A percentile compares a stretch with the other conserved stretches of the same genome.
Evolutionary conservation across 352 stramenopile genomes (phyloP).

Genomic region (Elongisporangium undulatum): DNA sequence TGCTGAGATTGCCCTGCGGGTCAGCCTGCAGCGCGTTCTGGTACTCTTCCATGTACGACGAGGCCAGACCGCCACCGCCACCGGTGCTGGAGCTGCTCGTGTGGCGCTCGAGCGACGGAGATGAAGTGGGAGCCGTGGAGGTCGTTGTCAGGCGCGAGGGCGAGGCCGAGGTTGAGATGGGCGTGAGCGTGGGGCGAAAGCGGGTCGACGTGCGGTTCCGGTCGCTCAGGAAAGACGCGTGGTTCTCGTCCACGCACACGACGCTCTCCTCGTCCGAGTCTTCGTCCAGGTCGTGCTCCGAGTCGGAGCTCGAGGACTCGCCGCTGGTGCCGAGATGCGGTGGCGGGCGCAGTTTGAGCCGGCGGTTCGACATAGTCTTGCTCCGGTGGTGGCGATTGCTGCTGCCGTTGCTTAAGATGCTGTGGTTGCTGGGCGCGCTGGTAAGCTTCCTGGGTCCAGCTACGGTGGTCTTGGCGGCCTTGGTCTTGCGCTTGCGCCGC

Average conservation of each 20-base stretch:
- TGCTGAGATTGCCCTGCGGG: slow-evolving; percentile 56
- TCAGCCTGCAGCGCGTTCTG: slow-evolving; percentile 31
- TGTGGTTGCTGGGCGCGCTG: slow-evolving; percentile 5
- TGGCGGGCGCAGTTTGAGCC: slow-evolving; percentile 18
- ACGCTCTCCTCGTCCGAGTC: slow-evolving; percentile 16
- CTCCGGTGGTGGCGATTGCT: slow-evolving; percentile 8
- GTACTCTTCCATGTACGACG: slow-evolving; percentile 48
- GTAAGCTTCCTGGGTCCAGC: neutral
- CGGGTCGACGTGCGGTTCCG: slow-evolving; percentile 16
- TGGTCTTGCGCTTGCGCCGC: slow-evolving; percentile 26
- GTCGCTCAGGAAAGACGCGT: slow-evolving; percentile 16
- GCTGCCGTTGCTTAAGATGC: slow-evolving; percentile 15
- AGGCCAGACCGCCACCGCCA: slow-evolving; percentile 8
- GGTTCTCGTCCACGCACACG: slow-evolving; percentile 15
- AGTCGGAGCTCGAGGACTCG: slow-evolving; percentile 43
- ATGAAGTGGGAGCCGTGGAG: slow-evolving; percentile 2
- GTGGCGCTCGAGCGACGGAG: neutral
- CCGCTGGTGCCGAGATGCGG: slow-evolving; percentile 27
- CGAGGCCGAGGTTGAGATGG: neutral
- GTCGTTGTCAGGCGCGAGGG: neutral
- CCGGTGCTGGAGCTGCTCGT: slow-evolving; percentile 1
- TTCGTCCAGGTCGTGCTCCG: neutral
- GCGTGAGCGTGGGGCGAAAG: slow-evolving; percentile 10
- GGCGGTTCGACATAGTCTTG: slow-evolving; percentile 4
- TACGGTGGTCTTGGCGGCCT: slow-evolving; percentile 2